Percentiles rank a stretch among this genome's conserved stretches.
Evolutionary conservation across 139 green algal species (phyloP).

Genomic region (Coelastrella sp.): DNA sequence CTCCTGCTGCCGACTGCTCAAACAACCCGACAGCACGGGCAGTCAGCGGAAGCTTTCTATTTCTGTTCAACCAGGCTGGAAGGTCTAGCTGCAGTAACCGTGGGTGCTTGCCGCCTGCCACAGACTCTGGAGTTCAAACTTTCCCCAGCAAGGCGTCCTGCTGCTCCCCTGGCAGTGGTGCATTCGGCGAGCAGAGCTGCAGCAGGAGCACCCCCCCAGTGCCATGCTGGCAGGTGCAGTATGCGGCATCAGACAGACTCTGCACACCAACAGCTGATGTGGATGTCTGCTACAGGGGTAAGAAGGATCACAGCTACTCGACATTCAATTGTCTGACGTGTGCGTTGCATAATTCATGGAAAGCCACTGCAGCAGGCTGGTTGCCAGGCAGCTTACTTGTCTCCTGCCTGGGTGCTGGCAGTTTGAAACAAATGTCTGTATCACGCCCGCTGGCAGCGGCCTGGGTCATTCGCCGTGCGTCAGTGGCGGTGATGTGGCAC

Average conservation of each 20-base stretch:
- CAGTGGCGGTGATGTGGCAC: too few relatives aligned
- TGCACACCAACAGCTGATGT: slow-evolving; percentile 51
- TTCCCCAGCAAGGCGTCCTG: slow-evolving; percentile 50
- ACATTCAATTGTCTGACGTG: too few relatives aligned
- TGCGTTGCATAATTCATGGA: too few relatives aligned
- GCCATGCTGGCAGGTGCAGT: slow-evolving; percentile 59
- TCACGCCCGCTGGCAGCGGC: not conserved
- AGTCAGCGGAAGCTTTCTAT: too few relatives aligned
- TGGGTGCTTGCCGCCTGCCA: too few relatives aligned
- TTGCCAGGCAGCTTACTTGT: not conserved
- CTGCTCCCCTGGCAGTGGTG: slow-evolving; percentile 45
- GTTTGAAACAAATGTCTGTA: not conserved
- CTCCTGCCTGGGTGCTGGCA: not conserved
- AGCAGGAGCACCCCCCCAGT: slow-evolving; percentile 24
- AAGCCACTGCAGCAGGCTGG: too few relatives aligned
- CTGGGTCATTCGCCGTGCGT: too few relatives aligned
- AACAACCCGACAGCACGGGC: too few relatives aligned
- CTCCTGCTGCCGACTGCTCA: not conserved
- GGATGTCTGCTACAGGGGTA: slow-evolving; percentile 62
- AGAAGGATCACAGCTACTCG: not conserved
- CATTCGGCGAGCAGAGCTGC: slow-evolving; percentile 56
- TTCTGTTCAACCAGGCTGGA: too few relatives aligned
- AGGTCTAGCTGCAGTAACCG: too few relatives aligned
- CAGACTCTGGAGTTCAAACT: slow-evolving; percentile 51
- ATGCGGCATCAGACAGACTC: slow-evolving; percentile 46